Evolutionary conservation across 306 rosid species (phyloP).

Genomic region (Spatholobus suberectus): DNA sequence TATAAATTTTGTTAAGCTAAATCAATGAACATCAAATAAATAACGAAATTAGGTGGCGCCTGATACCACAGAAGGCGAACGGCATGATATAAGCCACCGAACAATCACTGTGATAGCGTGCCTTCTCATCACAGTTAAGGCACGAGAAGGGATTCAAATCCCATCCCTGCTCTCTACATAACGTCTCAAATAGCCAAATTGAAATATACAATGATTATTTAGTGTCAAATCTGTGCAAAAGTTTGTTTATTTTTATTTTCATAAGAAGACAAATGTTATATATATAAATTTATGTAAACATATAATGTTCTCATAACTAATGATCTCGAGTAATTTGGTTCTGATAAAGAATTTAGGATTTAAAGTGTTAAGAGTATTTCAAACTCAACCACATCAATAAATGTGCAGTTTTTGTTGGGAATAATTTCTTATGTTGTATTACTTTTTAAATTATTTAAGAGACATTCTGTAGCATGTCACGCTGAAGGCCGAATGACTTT

Average conservation of each 20-base stretch:
- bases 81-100: background rate
- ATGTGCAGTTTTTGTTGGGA: background rate
- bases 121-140: background rate
- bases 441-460: background rate
- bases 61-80: background rate
- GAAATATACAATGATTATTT: too few species aligned
- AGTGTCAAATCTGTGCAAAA: background rate
- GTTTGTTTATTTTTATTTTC: background rate
- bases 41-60: background rate
- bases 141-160: background rate
- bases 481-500: conserved; percentile 40
- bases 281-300: background rate
- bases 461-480: conserved; percentile 35
- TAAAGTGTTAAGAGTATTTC: background rate
- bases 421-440: background rate
- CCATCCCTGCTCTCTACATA: background rate
- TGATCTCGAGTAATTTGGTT: background rate
- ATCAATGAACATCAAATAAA: background rate
- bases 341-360: background rate
- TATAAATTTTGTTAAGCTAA: background rate
- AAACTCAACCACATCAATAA: background rate
- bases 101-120: background rate
- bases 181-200: background rate
- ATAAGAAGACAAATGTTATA: background rate
- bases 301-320: background rate